Base-by-base conservation (phyloP, 202 grass and related monocot genomes). In the Bolboschoenoplectus hybrid region DNA sequence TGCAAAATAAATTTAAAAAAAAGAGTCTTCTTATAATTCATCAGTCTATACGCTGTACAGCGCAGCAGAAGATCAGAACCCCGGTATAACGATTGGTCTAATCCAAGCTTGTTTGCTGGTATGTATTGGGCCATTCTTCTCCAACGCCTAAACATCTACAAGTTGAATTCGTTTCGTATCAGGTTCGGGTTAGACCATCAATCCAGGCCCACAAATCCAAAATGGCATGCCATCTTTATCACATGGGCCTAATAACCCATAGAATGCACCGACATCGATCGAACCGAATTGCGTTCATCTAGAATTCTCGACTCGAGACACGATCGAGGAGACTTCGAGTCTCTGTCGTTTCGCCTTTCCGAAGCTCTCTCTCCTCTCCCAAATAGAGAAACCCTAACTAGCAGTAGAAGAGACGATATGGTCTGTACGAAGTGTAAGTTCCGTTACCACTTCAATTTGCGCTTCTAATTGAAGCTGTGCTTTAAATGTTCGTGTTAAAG, bases 371-470 rank as follows among this genome's bases (percentile, higher is more conserved):
- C 68, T 75, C 68, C 46, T 75, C 32, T 5, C 3, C n/a, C 39
- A 75, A 61, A 44, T 35, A 73, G 76, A 40, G 68, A 52, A 85
- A 43, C 82, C 49, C 62, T 49, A 75, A 5, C 19, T 19, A 45
- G 38, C 9, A 34, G 76, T 74, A 74, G 55, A 43, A 26, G 14
- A 83, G 61, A 50, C 44, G 52, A 17, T 61, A 97, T 97, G 92
- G 94, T 94, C 44, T 97, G 94, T 88, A 60, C 82, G 11, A 97
- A 97, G 92, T 97, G 94, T 97, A 92, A 87, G 90, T 4, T 7
- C 51, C 32, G 47, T n/a, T n/a, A 7, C n/a, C 34, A 46, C 6
- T 52, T 41, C 67, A 40, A 45, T 84, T 70, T 58, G 8, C 45
- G 34, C 51, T 19, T 55, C 17, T 20, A 12, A 12, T n/a, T 71